Evolutionary conservation across 2,329 filamentous ascomycete species (phyloP), one percentile per base, ranked within the genome.

Genomic region (Dryadomyces quercivorus): DNA sequence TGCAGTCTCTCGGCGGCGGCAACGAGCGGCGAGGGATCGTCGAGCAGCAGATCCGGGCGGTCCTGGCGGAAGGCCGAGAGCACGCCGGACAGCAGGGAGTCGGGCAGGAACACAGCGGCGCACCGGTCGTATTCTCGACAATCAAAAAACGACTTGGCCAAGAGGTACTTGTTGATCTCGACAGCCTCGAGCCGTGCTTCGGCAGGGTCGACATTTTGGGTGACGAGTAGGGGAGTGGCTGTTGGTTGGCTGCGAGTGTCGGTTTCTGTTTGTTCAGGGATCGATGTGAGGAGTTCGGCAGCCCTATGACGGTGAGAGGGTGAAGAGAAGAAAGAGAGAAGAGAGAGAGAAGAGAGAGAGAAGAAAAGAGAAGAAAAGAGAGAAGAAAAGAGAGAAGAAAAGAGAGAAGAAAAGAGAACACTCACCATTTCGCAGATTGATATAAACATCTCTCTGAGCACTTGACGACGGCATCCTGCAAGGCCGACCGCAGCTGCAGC

Each of bases 391-490:
- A 59, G 52, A 56, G 43, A 52, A 40, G 52, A 56, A 43, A 52
- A 40, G 49, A n/a, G 36, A 31, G 12, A 9, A 38, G 18, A 36
- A n/a, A 5, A 5, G 34, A 45, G 43, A 47, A 40, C 47, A 46
- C 63, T 55, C 67, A 95, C 93, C 93, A 98, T 82, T 97, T 97
- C 31, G 93, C 85, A 7, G 92, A 93, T 64, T 96, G 91, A 65
- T 96, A 97, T 13, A 98, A 78, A 68, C 93, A 95, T 67, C 93
- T 78, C 67, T 98, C 93, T 1, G 90, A 95, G 72, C 91, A 97
- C 66, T 90, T 90, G 22, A 93, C 77, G 3, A 93, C 85, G 34
- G 92, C 89, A 63, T 90, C 85, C 67, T 95, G 88, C 46, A 96
- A 76, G 38, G 88, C 81, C 42, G 77, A 78, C 64, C 85, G 82